A percentile compares a stretch with the other conserved stretches of the same genome.
phyloP scores from a whole-genome alignment of 441 rosid genomes.

The Viola pubescens region DNA sequence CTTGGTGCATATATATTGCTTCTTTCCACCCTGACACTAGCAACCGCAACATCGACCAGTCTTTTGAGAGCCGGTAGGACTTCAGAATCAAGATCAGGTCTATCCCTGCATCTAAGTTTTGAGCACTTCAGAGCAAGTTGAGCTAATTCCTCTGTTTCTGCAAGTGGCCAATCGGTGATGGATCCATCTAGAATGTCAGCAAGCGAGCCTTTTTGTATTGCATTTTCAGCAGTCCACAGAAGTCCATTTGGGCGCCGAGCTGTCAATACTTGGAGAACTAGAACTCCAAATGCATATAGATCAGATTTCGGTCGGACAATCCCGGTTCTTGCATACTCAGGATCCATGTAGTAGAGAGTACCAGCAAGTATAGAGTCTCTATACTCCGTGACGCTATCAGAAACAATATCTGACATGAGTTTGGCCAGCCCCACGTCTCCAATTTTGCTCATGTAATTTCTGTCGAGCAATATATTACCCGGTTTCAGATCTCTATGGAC shows the following conservation, averaged over 20 bases:
- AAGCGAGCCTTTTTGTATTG: constrained; percentile 43
- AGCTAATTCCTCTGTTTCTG: constrained; percentile 68
- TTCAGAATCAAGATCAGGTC: constrained; percentile 73
- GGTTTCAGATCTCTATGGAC: constrained; percentile 90
- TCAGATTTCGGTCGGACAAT: constrained; percentile 83
- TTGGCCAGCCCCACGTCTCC: constrained; percentile 85
- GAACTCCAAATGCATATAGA: constrained; percentile 66
- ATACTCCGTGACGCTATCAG: constrained; percentile 64
- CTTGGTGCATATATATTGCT: constrained; percentile 45
- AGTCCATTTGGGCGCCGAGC: constrained; percentile 54
- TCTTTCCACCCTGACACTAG: constrained; percentile 37
- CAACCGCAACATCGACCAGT: constrained; percentile 46
- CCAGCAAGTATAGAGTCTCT: constrained; percentile 60
- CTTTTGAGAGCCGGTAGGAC: constrained; percentile 68
- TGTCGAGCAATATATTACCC: constrained; percentile 62
- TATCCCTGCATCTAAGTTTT: constrained; percentile 68
- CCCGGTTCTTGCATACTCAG: constrained; percentile 85
- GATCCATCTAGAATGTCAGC: constrained; percentile 50
- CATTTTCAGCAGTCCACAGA: constrained; percentile 43
- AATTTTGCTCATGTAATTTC: constrained; percentile 70
- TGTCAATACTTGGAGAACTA: constrained; percentile 56
- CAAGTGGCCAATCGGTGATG: constrained; percentile 68
- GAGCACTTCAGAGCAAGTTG: constrained; percentile 58
- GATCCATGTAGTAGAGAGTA: constrained; percentile 76
- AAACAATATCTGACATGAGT: constrained; percentile 58